These are phyloP conservation scores for Acacia crassicarpa DNA, from an alignment of 306 rosid species.

Conservation along the genomic window DNA sequence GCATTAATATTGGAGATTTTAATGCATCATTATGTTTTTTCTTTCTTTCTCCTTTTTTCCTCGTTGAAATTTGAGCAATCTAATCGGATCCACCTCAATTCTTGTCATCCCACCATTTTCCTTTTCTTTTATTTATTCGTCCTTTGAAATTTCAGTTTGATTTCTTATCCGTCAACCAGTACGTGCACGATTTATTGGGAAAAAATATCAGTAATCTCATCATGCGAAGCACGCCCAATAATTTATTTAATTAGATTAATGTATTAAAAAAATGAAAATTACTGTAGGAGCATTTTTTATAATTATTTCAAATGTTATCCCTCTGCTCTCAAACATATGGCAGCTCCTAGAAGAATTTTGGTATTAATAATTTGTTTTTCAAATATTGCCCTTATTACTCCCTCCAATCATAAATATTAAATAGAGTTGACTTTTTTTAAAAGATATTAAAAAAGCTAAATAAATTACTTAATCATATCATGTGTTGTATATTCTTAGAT, in stretches of 20 bases:
- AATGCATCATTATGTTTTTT: background rate
- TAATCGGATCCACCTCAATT: conserved; percentile 15
- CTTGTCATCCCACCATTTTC: background rate
- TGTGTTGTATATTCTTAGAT: too few relatives aligned
- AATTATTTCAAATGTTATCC: too few relatives aligned
- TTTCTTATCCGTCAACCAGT: background rate
- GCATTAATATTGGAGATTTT: background rate
- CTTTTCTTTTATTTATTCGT: background rate
- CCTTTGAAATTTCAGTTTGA: background rate
- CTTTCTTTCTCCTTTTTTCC: background rate
- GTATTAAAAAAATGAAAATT: too few relatives aligned
- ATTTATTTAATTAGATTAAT: background rate
- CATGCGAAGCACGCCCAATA: background rate
- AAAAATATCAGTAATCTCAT: background rate
- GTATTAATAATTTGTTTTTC: too few relatives aligned
- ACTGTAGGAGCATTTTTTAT: background rate
- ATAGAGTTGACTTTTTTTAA: too few relatives aligned
- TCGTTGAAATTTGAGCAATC: background rate
- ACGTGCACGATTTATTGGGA: background rate
- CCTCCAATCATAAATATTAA: too few relatives aligned
- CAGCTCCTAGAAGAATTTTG: too few relatives aligned
- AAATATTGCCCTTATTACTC: too few relatives aligned
- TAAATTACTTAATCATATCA: too few relatives aligned
- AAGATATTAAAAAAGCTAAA: too few relatives aligned
- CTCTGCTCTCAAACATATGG: too few relatives aligned